phyloP scores from a whole-genome alignment of 208 protist species.

The Acanthamoeba triangularis region DNA sequence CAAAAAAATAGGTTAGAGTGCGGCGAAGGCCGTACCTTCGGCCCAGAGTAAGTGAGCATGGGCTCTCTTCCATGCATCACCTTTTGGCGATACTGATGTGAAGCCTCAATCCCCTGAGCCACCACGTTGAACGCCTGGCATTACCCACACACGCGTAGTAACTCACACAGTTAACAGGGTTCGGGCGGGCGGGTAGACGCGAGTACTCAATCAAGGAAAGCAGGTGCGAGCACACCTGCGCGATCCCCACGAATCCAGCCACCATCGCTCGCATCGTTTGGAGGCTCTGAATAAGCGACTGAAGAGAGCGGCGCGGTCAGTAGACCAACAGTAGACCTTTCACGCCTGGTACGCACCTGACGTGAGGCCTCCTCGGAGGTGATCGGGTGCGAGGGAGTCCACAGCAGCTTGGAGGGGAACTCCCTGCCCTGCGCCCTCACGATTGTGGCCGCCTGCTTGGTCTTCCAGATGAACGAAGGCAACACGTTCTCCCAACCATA shows the following conservation, averaged over 20 bases:
- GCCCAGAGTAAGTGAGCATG: constrained; percentile 8
- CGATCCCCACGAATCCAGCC: constrained; percentile 6
- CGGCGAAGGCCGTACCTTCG: neutral
- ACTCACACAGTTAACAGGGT: neutral
- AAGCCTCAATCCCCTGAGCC: constrained; percentile 9
- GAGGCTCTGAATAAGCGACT: constrained; percentile 42
- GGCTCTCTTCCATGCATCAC: neutral
- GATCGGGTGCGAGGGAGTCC: constrained; percentile 17
- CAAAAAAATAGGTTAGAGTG: neutral
- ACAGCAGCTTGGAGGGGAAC: constrained; percentile 33
- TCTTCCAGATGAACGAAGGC: constrained; percentile 33
- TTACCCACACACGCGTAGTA: too few relatives aligned
- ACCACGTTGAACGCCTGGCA: neutral
- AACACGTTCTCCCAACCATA: constrained; percentile 14
- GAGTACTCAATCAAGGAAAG: neutral
- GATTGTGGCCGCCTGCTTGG: constrained; percentile 11
- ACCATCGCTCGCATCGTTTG: constrained; percentile 38
- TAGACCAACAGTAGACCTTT: neutral
- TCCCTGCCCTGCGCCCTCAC: neutral
- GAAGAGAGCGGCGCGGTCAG: neutral
- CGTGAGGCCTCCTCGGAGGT: constrained; percentile 9
- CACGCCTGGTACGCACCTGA: neutral
- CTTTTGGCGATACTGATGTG: constrained; percentile 14
- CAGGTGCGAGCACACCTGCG: neutral
- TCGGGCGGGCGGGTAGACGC: too few relatives aligned